A percentile compares a stretch with the other conserved stretches of the same genome.
These are phyloP conservation scores for Craterostigma plantagineum DNA, from an alignment of 257 asterid genomes.

Conservation along the genomic window DNA sequence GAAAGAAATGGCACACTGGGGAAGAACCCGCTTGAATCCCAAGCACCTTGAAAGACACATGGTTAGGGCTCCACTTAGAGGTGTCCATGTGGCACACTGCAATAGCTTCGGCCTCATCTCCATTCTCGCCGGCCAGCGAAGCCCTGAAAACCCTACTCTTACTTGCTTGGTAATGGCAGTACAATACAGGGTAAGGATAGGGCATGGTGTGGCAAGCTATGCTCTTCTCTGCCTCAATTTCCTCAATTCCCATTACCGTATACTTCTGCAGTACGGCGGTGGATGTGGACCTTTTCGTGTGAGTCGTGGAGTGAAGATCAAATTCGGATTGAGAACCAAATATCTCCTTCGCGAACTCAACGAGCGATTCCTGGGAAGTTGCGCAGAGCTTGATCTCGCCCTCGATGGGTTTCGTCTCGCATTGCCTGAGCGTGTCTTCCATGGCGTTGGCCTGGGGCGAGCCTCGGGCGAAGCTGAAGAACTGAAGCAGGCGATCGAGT, in stretches of 20 bases:
- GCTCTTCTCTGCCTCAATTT: slow-evolving; percentile 20
- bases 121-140: slow-evolving; percentile 31
- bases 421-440: slow-evolving; percentile 44
- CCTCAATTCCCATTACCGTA: slow-evolving; percentile 13
- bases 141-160: slow-evolving; percentile 31
- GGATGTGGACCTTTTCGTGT: slow-evolving; percentile 10
- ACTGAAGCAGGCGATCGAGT: slow-evolving; percentile 27
- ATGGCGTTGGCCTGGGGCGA: slow-evolving; percentile 60
- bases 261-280: slow-evolving; percentile 24
- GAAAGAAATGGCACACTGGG: slow-evolving; percentile 75
- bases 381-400: slow-evolving; percentile 68
- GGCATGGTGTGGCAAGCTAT: slow-evolving; percentile 73
- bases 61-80: slow-evolving; percentile 49
- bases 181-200: slow-evolving; percentile 48
- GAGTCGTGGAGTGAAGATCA: slow-evolving; percentile 28
- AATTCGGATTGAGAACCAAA: slow-evolving; percentile 17
- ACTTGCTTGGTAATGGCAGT: slow-evolving; percentile 47
- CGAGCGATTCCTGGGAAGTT: slow-evolving; percentile 47
- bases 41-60: slow-evolving; percentile 40
- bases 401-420: slow-evolving; percentile 32
- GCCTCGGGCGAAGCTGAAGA: slow-evolving; percentile 25
- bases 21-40: slow-evolving; percentile 39
- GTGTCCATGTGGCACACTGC: slow-evolving; percentile 89
- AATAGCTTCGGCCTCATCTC: slow-evolving; percentile 38
- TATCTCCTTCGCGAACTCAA: slow-evolving; percentile 27